These are phyloP conservation scores for Evernia prunastri DNA, from an alignment of 495 filamentous ascomycete genomes.

Conservation along the genomic window DNA sequence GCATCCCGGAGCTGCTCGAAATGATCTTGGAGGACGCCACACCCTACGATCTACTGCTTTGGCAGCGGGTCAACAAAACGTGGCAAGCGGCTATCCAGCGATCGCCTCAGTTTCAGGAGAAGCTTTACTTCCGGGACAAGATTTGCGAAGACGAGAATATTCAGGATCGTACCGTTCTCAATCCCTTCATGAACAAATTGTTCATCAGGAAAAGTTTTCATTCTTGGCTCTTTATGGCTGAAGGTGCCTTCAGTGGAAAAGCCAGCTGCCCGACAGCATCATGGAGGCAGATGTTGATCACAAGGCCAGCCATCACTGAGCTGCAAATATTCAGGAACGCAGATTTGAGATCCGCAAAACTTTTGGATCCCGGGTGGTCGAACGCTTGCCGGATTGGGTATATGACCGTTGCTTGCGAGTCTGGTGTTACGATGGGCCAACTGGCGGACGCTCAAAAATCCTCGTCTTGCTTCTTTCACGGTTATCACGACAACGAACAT, in stretches of 20 bases:
- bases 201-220: background rate
- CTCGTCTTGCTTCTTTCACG: too few relatives aligned
- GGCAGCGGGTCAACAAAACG: slow-evolving; percentile 9
- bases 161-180: background rate
- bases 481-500: too few relatives aligned
- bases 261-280: background rate
- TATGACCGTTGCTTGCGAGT: background rate
- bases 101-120: background rate
- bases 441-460: background rate
- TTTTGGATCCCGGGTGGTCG: too few relatives aligned
- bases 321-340: too few relatives aligned
- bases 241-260: background rate
- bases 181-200: background rate
- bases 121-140: background rate
- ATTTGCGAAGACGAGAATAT: background rate
- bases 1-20: background rate
- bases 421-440: background rate
- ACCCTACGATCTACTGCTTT: background rate
- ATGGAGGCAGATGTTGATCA: background rate
- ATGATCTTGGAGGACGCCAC: background rate
- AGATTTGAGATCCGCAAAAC: too few relatives aligned
- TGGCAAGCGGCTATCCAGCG: slow-evolving; percentile 3
- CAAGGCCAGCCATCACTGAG: background rate
- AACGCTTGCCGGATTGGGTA: too few relatives aligned
- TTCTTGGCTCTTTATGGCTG: background rate